Evolutionary conservation across 2,329 filamentous ascomycete genomes (phyloP).

Genomic region (Cercospora canescens): DNA sequence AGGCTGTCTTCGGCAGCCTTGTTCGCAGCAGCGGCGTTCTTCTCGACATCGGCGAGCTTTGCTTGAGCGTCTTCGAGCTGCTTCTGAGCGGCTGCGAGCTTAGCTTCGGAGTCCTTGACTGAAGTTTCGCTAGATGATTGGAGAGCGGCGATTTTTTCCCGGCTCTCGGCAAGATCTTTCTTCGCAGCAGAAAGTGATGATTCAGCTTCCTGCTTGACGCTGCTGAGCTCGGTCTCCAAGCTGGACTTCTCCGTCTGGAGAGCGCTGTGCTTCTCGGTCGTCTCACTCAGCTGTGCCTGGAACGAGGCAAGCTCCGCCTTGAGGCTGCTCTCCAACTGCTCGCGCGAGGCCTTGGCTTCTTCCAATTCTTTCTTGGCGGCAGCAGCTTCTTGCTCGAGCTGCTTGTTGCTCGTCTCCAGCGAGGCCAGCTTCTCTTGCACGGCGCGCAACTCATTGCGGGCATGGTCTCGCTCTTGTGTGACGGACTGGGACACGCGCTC

Average conservation of each 20-base stretch:
- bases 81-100: conserved; percentile 16
- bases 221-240: conserved; percentile 14
- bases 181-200: conserved; percentile 15
- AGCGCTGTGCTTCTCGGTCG: conserved; percentile 11
- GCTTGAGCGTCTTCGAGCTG: conserved; percentile 21
- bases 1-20: conserved; percentile 15
- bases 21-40: conserved; percentile 10
- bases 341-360: conserved; percentile 14
- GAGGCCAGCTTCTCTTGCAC: conserved; percentile 16
- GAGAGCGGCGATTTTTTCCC: conserved; percentile 12
- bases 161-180: conserved; percentile 18
- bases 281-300: conserved; percentile 14
- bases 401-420: conserved; percentile 12
- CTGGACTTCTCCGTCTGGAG: conserved; percentile 14
- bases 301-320: conserved; percentile 18
- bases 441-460: conserved; percentile 22
- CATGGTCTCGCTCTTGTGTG: conserved; percentile 26
- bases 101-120: conserved; percentile 15
- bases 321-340: conserved; percentile 15
- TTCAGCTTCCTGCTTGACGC: conserved; percentile 18
- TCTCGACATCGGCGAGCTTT: conserved; percentile 16
- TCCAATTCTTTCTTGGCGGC: conserved; percentile 17
- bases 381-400: conserved; percentile 16
- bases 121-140: conserved; percentile 16
- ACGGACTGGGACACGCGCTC: conserved; percentile 25